Evolutionary conservation across 345 rosid genomes (phyloP), one percentile per base, ranked within the genome.

Genomic region (Populus ilicifolia): DNA sequence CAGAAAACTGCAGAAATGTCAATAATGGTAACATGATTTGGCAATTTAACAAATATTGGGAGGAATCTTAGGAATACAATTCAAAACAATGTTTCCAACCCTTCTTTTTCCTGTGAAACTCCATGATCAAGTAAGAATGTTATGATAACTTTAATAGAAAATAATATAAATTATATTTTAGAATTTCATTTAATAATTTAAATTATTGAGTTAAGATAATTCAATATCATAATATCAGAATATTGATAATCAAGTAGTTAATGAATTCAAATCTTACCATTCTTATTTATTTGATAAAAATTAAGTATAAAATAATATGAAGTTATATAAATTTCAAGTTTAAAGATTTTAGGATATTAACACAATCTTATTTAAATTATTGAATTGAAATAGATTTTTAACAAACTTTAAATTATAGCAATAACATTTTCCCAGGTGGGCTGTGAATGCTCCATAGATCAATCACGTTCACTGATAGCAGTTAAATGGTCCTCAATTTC

Each of bases 401-500:
- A 0, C 27, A 0, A 27, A 27, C 70, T 44, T 62, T 38, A 30
- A 70, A 43, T 30, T 27, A 25, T 21, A 43, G 41, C 13, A 64
- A 48, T 29, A 27, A 43, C 36, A 52, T 4, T 21, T 46, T 35
- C 33, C 39, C 59, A 43, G n/a, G 44, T 18, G 23, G 29, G 35
- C 33, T 23, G 20, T 63, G 63, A 5, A 20, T 27, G 16, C 46
- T 35, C 50, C 21, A 20, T 23, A 62, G 35, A 61, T 79, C 69
- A 92, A 84, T 90, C 97, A 5, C 95, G 95, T 84, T 92, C 95
- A 76, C 89, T 89, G 39, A 92, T 92, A 75, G 93, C 95, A 18
- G 95, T 92, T 83, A 91, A 82, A 79, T 92, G 95, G 71, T 91
- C 97, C 27, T 92, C 95, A 0, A 92, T 89, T 80, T 92, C 97